phyloP scores from a whole-genome alignment of 129 eudicot genomes.

The Chrysanthemum makinoi region DNA sequence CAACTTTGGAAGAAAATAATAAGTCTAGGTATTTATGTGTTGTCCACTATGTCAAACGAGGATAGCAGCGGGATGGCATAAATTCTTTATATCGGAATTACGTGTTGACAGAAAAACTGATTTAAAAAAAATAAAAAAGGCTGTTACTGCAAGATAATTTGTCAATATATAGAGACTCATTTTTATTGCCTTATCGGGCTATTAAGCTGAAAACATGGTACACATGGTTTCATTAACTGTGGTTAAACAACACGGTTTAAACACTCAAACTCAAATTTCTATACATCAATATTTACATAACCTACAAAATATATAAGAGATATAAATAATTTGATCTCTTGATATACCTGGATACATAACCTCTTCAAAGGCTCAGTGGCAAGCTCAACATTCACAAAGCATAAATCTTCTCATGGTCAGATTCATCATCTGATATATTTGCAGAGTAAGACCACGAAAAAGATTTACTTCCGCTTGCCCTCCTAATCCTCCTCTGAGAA shows the following conservation, averaged over 20 bases:
- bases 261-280: conserved; percentile 12
- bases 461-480: conserved; percentile 85
- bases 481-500: conserved; percentile 73
- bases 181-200: too few relatives aligned
- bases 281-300: conserved; percentile 34
- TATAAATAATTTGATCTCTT: conserved; percentile 19
- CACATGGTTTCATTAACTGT: conserved; percentile 14
- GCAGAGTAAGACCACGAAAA: conserved; percentile 88
- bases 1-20: too few relatives aligned
- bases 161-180: too few relatives aligned
- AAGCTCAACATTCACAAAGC: conserved; percentile 49
- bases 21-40: too few relatives aligned
- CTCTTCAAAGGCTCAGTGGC: neutral
- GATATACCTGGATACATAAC: neutral
- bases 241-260: conserved; percentile 2
- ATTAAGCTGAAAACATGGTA: neutral
- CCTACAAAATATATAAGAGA: conserved; percentile 32
- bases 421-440: conserved; percentile 71
- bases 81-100: too few relatives aligned
- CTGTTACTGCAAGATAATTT: too few relatives aligned
- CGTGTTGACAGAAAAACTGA: too few relatives aligned
- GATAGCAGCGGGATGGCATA: too few relatives aligned
- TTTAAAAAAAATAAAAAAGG: too few relatives aligned
- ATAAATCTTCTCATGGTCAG: conserved; percentile 77
- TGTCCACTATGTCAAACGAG: too few relatives aligned